A percentile compares a stretch with the other conserved stretches of the same genome.
Conservation (phyloP, 1,284 basidiomycete species). For the Jaminaea rosea region DNA sequence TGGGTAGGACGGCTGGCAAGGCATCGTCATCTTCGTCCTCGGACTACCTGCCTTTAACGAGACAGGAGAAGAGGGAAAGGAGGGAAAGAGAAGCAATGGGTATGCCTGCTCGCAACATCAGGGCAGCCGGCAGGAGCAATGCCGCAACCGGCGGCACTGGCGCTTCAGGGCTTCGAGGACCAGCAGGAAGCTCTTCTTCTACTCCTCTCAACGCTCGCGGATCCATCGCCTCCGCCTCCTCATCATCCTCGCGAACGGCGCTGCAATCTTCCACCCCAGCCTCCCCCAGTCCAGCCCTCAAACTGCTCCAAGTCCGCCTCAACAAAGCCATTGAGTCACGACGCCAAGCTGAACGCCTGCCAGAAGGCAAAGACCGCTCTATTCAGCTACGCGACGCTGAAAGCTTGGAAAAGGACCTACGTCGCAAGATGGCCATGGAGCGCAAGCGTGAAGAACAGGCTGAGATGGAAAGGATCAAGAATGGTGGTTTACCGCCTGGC, state of each 20-base stretch:
- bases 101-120: not conserved
- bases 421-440: not conserved
- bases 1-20: not conserved
- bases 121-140: no score
- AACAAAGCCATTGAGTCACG: no score
- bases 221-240: no score
- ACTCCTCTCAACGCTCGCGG: not conserved
- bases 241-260: no score
- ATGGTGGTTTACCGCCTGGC: not conserved
- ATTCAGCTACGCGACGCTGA: not conserved
- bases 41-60: not conserved
- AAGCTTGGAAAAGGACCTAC: not conserved
- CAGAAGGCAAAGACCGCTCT: not conserved
- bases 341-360: not conserved
- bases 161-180: no score
- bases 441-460: not conserved
- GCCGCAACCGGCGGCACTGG: no score
- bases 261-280: no score
- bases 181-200: not conserved
- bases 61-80: constrained; percentile 1
- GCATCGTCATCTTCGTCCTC: not conserved
- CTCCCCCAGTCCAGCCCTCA: no score
- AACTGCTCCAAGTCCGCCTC: no score
- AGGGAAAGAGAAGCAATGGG: not conserved
- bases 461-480: not conserved